These are phyloP conservation scores for Plantago elongata DNA, from an alignment of 257 asterid species.

Conservation along the genomic window DNA sequence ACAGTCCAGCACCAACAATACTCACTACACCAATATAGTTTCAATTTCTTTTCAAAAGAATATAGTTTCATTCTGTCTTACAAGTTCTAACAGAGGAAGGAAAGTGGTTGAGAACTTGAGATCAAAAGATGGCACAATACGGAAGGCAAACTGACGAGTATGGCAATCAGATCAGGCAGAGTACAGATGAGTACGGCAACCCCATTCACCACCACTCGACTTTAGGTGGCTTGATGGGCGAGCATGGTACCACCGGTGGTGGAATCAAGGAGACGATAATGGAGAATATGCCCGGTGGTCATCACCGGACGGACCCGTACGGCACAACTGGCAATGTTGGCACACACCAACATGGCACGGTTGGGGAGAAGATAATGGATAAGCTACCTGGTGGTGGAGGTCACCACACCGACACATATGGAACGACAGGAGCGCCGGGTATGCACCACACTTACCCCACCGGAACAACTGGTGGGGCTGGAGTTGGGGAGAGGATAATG, in stretches of 20 bases:
- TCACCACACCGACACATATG: neutral
- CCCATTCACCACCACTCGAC: conserved; percentile 2
- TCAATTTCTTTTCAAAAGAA: too few species aligned
- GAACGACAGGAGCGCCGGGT: neutral
- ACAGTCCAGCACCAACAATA: too few species aligned
- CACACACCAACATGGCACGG: neutral
- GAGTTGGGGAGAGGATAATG: neutral
- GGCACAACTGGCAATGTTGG: neutral
- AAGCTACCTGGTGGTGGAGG: neutral
- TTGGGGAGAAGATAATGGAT: neutral
- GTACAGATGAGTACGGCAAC: conserved; percentile 14
- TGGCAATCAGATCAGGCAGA: conserved; percentile 5
- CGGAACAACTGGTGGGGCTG: neutral
- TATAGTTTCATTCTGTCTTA: too few species aligned
- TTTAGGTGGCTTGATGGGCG: neutral
- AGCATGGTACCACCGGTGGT: conserved; percentile 11
- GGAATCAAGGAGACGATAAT: neutral
- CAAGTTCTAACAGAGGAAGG: too few species aligned
- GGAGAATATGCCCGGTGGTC: too few species aligned
- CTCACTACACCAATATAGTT: too few species aligned
- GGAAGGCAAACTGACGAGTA: conserved; percentile 9
- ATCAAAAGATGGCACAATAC: conserved; percentile 7
- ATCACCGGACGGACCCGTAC: neutral
- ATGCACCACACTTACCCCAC: neutral
- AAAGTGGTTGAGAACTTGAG: too few species aligned